Conservation (phyloP, 768 basidiomycete genomes). For the Podaxis carcinomalis region DNA sequence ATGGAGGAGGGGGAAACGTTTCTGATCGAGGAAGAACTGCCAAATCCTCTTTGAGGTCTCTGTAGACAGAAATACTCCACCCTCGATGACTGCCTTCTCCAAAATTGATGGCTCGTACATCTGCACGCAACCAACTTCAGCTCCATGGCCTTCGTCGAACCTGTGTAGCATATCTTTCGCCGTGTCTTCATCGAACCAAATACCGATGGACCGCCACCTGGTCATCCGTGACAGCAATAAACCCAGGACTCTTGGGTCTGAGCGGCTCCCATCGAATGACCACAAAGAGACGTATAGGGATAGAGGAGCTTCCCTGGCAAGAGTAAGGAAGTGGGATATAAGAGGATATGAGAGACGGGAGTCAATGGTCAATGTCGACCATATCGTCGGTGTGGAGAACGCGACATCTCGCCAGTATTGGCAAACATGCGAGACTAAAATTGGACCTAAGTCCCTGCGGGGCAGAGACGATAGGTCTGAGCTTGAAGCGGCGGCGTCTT, state of each 20-base stretch:
- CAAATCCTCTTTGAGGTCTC: not conserved
- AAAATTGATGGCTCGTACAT: not conserved
- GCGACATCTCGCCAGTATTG: conserved; percentile 9
- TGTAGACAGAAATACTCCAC: not conserved
- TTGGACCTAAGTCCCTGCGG: not conserved
- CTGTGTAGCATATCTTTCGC: not conserved
- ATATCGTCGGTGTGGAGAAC: conserved; percentile 2
- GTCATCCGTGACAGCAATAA: not conserved
- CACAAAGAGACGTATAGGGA: not conserved
- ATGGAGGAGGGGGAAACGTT: not conserved
- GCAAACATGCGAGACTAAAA: conserved; percentile 6
- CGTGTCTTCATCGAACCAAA: conserved; percentile 5
- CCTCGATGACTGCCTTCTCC: not conserved
- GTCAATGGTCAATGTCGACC: not conserved
- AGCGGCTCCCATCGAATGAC: not conserved
- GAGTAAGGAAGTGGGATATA: conserved; percentile 3
- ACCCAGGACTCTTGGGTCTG: not conserved
- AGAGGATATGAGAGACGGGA: not conserved
- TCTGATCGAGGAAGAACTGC: not conserved
- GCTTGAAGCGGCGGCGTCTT: not conserved
- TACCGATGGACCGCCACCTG: not conserved
- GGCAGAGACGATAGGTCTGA: not conserved
- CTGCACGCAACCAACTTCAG: not conserved
- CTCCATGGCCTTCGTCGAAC: not conserved
- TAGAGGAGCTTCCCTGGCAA: not conserved